phyloP scores from a whole-genome alignment of 2,329 filamentous ascomycete genomes.

The Xylariaceae sp. region DNA sequence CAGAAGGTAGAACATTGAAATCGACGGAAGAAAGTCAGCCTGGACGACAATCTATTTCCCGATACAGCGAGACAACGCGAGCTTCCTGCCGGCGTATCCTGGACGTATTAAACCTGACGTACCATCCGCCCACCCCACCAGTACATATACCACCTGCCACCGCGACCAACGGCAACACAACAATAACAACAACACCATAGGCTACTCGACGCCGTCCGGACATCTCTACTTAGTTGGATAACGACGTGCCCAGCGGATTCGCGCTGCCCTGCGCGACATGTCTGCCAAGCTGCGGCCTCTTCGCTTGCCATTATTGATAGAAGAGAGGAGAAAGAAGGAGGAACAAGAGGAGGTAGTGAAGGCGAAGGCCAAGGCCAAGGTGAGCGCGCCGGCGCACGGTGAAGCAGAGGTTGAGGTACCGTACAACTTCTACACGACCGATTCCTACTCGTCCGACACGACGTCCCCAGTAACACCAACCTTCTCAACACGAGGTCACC shows the following conservation, averaged over 20 bases:
- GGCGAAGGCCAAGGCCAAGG: background rate
- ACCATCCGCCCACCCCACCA: constrained; percentile 22
- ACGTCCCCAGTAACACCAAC: constrained; percentile 73
- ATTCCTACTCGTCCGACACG: constrained; percentile 66
- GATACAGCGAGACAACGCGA: constrained; percentile 6
- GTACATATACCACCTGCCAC: constrained; percentile 3
- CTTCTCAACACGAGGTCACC: constrained; percentile 66
- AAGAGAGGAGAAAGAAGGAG: constrained; percentile 34
- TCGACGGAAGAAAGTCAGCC: background rate
- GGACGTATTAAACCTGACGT: constrained; percentile 27
- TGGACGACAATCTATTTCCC: constrained; percentile 23
- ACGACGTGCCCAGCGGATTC: constrained; percentile 16
- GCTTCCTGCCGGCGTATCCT: constrained; percentile 17
- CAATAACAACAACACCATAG: constrained; percentile 7
- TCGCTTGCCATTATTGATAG: constrained; percentile 34
- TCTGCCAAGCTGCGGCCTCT: constrained; percentile 39
- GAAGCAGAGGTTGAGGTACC: constrained; percentile 43
- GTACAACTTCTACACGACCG: constrained; percentile 50
- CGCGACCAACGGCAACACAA: constrained; percentile 8
- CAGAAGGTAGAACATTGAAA: constrained; percentile 8
- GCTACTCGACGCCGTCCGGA: too few species aligned
- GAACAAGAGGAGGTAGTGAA: constrained; percentile 36
- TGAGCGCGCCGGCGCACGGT: constrained; percentile 25
- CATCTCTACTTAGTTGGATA: constrained; percentile 7
- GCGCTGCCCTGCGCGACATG: constrained; percentile 28